Evolutionary conservation across 2,329 filamentous ascomycete species (phyloP), one percentile per base, ranked within the genome.

Genomic region (Pseudocercospora fuligena): DNA sequence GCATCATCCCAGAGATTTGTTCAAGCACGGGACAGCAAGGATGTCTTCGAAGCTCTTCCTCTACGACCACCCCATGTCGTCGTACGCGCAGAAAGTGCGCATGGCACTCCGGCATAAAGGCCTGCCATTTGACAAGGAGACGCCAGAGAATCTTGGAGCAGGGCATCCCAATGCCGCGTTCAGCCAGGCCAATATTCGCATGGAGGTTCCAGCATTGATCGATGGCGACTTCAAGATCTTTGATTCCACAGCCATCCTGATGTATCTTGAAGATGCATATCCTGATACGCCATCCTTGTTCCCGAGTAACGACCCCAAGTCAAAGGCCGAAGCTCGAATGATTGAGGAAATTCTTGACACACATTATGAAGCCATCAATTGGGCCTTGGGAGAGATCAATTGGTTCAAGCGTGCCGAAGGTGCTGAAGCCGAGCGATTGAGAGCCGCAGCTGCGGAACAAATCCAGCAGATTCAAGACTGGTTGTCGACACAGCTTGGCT

Each of bases 1-100:
- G 46, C 23, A 49, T 25, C 7, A 49, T 21, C 46, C 36, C 14
- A 6, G 36, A 49, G 43, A 19, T 12, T 14, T 21, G 31, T 33
- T 27, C 21, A 25, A 25, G 19, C 12, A 53, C 49, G 5, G 12
- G 12, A n/a, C 9, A 31, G 7, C 11, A 25, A 65, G n/a, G 16
- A 60, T 64, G 51, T 11, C 64, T 59, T 19, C 68, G 23, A 70
- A 70, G 36, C 71, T 74, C 25, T 72, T 74, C 68, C 71, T 75
- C 57, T 70, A 71, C 62, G 69, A 75, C 64, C 73, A 75, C 53
- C 70, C 73, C 16, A 68, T 70, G 25, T 79, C 78, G 16, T 76
- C 75, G n/a, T 79, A 78, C 62, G 76, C 78, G 19, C 78, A 78
- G 65, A 80, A 80, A 74, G 73, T 78, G 60, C 75, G 78, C 61